Percentiles rank a stretch among this genome's conserved stretches.
Conservation (phyloP, 495 filamentous ascomycete species). For the Lineolata rhizophorae region DNA sequence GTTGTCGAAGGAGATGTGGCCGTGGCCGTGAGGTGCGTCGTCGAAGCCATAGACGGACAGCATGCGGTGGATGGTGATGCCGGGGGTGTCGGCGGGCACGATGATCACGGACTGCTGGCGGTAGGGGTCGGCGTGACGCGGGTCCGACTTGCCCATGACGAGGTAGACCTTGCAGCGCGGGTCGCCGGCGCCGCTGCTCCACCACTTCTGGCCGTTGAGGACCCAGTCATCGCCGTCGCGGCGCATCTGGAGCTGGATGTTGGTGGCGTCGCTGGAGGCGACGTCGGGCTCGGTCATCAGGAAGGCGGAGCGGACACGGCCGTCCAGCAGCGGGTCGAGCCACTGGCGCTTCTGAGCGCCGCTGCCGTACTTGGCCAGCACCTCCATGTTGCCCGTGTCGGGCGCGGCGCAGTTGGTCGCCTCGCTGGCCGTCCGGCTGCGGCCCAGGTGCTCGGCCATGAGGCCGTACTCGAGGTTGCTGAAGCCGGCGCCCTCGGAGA, state of each 20-base stretch:
- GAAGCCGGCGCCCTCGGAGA: conserved; percentile 63
- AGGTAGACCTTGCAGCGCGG: conserved; percentile 22
- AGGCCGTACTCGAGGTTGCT: conserved; percentile 23
- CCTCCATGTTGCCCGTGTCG: conserved; percentile 25
- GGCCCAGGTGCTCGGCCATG: conserved; percentile 23
- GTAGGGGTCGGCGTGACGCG: conserved; percentile 17
- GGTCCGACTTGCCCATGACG: conserved; percentile 21
- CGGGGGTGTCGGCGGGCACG: conserved; percentile 18
- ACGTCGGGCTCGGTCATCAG: conserved; percentile 24
- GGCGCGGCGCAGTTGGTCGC: conserved; percentile 23
- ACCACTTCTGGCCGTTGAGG: conserved; percentile 24
- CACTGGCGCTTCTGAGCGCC: conserved; percentile 20
- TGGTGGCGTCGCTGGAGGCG: conserved; percentile 21
- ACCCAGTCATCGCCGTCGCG: conserved; percentile 19
- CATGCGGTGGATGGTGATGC: conserved; percentile 24
- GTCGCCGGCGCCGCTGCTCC: conserved; percentile 21
- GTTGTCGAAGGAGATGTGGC: conserved; percentile 21
- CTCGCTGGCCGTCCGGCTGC: conserved; percentile 19
- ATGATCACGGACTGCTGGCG: conserved; percentile 22
- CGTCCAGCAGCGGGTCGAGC: conserved; percentile 19
- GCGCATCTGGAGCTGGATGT: conserved; percentile 18
- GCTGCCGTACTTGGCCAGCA: conserved; percentile 23
- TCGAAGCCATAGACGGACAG: conserved; percentile 23
- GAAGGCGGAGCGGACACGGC: conserved; percentile 22
- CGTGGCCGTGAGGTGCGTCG: conserved; percentile 23